Conservation (phyloP, 1,284 basidiomycete species). For the Anthracocystis panici-leucophaei region DNA sequence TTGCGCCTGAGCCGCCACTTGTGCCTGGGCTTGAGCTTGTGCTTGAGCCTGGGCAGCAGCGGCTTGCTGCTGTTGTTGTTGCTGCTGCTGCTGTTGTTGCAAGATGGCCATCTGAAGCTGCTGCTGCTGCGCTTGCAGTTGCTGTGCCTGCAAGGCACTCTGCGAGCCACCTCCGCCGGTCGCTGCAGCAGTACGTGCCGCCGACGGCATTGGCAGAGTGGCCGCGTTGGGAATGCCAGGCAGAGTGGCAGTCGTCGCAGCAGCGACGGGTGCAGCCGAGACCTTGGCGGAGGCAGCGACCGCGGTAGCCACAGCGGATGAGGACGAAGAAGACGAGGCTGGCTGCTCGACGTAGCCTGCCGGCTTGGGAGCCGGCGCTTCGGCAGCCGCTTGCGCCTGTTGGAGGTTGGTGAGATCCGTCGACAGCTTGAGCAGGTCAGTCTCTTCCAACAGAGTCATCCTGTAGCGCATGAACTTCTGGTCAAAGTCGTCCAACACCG, state of each 20-base stretch:
- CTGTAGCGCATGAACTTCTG: conserved; percentile 68
- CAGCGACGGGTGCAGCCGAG: conserved; percentile 17
- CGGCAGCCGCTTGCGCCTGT: conserved; percentile 64
- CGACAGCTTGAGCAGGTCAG: conserved; percentile 65
- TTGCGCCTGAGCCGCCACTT: conserved; percentile 44
- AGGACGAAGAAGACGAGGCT: conserved; percentile 12
- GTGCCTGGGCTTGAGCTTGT: conserved; percentile 16
- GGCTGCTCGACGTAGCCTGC: conserved; percentile 51
- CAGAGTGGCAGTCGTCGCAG: conserved; percentile 29
- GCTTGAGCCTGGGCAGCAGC: conserved; percentile 27
- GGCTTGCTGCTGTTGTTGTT: conserved; percentile 47
- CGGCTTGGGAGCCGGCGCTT: conserved; percentile 51
- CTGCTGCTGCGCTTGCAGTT: conserved; percentile 40
- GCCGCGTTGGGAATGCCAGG: conserved; percentile 29
- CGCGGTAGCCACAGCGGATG: conserved; percentile 21
- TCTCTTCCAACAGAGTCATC: conserved; percentile 66
- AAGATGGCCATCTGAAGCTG: conserved; percentile 48
- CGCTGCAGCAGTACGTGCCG: conserved; percentile 37
- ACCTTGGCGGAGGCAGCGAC: conserved; percentile 28
- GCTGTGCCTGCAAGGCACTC: conserved; percentile 42
- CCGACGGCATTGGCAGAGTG: conserved; percentile 38
- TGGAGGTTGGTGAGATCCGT: conserved; percentile 67
- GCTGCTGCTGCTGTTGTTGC: conserved; percentile 50
- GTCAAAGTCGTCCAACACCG: conserved; percentile 68
- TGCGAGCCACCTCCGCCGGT: conserved; percentile 40